Conservation (phyloP, 495 filamentous ascomycete species). For the Neurospora sp. region DNA sequence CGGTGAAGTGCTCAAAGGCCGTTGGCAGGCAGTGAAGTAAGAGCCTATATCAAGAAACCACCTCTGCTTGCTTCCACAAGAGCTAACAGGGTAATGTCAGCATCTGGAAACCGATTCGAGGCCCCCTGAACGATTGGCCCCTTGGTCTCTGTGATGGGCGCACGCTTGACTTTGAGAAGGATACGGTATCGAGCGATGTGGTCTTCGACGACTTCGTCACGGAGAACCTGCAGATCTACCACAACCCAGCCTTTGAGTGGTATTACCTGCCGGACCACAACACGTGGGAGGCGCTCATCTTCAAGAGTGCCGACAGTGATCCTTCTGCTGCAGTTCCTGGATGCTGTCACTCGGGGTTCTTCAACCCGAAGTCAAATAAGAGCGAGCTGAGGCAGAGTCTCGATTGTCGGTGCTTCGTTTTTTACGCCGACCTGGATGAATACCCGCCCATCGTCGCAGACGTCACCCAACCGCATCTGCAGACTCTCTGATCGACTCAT, state of each 20-base stretch:
- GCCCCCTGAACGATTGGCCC: neutral
- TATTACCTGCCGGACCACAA: neutral
- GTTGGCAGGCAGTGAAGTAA: neutral
- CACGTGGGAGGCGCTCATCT: neutral
- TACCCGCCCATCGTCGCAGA: neutral
- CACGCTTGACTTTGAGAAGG: neutral
- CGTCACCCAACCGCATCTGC: neutral
- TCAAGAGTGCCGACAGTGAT: neutral
- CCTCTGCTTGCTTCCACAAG: neutral
- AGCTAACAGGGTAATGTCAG: neutral
- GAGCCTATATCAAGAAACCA: neutral
- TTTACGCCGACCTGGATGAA: neutral
- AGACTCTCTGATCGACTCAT: neutral
- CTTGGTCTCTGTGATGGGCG: neutral
- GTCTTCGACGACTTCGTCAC: neutral
- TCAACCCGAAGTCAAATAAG: neutral
- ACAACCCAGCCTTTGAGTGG: neutral
- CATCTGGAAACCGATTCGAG: neutral
- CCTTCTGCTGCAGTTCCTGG: neutral
- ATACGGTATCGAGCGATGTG: neutral
- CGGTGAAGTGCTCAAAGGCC: neutral
- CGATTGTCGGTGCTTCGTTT: neutral
- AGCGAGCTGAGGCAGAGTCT: neutral
- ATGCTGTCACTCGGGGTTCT: neutral
- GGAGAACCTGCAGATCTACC: neutral